Evolutionary conservation across 352 stramenopile genomes (phyloP).

Genomic region (Globisporangium abappressorium): DNA sequence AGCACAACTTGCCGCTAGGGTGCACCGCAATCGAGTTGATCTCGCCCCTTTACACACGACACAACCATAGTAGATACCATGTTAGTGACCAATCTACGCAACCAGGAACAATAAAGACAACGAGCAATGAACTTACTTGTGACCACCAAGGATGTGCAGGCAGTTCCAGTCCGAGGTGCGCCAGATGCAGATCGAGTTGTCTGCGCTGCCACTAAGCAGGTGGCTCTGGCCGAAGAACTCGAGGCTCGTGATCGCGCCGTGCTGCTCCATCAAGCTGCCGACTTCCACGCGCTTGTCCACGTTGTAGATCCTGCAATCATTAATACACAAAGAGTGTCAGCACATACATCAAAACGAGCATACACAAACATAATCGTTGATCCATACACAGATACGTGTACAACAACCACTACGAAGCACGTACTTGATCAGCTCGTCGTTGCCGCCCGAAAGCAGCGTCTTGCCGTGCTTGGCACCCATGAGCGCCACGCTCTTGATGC

Average conservation of each 20-base stretch:
- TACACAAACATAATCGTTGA: too few relatives aligned
- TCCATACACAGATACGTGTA: neutral
- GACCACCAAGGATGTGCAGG: conserved; percentile 84
- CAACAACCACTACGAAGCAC: neutral
- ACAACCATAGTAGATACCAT: neutral
- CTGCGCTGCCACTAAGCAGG: conserved; percentile 82
- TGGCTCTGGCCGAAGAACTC: conserved; percentile 87
- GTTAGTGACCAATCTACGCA: neutral
- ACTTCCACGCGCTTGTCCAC: conserved; percentile 86
- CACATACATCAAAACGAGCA: neutral
- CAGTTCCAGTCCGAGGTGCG: conserved; percentile 89
- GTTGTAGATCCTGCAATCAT: conserved; percentile 74
- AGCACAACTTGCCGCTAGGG: conserved; percentile 85
- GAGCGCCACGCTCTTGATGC: conserved; percentile 83
- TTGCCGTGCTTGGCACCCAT: conserved; percentile 80
- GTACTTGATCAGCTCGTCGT: conserved; percentile 89
- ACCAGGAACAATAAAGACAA: neutral
- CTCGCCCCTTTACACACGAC: conserved; percentile 39
- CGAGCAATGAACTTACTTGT: conserved; percentile 48
- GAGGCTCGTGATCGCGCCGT: conserved; percentile 81
- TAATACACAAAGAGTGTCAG: neutral
- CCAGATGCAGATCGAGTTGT: conserved; percentile 90
- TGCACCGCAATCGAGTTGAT: conserved; percentile 86
- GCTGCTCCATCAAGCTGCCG: conserved; percentile 84
- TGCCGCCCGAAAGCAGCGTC: conserved; percentile 76